Percentiles rank a stretch among this genome's conserved stretches.
Conservation (phyloP, 306 rosid species). For the Crataegus laevigata region DNA sequence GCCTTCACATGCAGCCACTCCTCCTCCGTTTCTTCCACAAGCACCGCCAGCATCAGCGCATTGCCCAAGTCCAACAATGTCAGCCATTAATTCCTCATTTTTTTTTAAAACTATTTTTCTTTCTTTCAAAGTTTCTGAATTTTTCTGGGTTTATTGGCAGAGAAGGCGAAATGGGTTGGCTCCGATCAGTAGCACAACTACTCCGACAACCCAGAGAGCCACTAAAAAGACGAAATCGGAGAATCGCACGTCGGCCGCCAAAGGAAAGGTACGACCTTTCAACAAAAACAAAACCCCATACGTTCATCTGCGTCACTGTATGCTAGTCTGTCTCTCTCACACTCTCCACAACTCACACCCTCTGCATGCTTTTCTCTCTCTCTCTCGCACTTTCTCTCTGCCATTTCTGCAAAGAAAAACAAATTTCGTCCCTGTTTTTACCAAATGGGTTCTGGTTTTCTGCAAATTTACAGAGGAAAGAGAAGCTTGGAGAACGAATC, state of each 20-base stretch:
- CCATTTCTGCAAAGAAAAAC: background rate
- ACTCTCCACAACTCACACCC: background rate
- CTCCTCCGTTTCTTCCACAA: constrained; percentile 52
- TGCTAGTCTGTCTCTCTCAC: background rate
- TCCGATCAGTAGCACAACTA: constrained; percentile 5
- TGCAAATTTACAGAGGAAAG: constrained; percentile 46
- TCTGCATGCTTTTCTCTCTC: background rate
- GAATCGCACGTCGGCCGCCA: constrained; percentile 30
- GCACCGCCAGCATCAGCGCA: constrained; percentile 26
- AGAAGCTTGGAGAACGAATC: constrained; percentile 78
- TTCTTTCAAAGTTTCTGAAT: background rate
- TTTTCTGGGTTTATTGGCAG: constrained; percentile 21
- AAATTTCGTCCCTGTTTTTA: background rate
- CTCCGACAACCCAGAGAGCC: constrained; percentile 25
- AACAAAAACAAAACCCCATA: background rate
- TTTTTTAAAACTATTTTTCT: background rate
- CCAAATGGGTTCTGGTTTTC: background rate
- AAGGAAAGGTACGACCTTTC: constrained; percentile 51
- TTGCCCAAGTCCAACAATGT: constrained; percentile 36
- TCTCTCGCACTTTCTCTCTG: background rate
- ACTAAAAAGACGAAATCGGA: constrained; percentile 49
- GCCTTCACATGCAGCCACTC: constrained; percentile 52
- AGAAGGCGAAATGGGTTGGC: constrained; percentile 47
- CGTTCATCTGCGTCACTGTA: constrained; percentile 2
- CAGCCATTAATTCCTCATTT: background rate